Percentiles rank a stretch among this genome's conserved stretches.
Conservation (phyloP, 2,329 filamentous ascomycete species). For the Botrytis porri region DNA sequence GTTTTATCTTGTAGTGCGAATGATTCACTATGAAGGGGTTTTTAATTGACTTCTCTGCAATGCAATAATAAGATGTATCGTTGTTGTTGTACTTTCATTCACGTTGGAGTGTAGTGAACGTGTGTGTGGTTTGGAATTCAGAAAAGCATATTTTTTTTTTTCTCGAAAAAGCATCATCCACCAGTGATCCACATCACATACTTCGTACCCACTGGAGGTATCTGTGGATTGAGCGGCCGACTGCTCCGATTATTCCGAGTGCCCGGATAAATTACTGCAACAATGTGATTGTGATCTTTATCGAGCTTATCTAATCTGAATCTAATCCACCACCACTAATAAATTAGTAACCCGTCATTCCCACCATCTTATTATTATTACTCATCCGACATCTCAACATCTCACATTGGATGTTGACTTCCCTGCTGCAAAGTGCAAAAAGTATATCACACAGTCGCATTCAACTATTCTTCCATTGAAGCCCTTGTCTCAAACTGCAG, state of each 20-base stretch:
- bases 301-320: constrained; percentile 1
- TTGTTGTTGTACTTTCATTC: not conserved
- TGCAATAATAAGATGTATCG: not conserved
- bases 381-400: not conserved
- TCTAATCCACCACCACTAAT: not conserved
- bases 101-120: not conserved
- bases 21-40: too few species aligned
- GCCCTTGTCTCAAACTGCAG: constrained; percentile 2
- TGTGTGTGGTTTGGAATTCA: not conserved
- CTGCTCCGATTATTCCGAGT: not conserved
- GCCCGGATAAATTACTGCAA: not conserved
- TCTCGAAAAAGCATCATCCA: not conserved
- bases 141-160: constrained; percentile 6
- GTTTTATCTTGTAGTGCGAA: not conserved
- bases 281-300: not conserved
- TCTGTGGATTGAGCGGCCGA: not conserved
- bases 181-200: too few species aligned
- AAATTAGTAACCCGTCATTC: not conserved
- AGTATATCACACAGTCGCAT: constrained; percentile 2
- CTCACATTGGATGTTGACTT: not conserved
- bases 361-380: constrained; percentile 7
- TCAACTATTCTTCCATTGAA: not conserved
- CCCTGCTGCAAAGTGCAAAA: not conserved
- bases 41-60: not conserved
- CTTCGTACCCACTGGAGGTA: too few species aligned